Base-by-base conservation (phyloP, 176 grass and related monocot genomes). In the Lolium multiflorum region DNA sequence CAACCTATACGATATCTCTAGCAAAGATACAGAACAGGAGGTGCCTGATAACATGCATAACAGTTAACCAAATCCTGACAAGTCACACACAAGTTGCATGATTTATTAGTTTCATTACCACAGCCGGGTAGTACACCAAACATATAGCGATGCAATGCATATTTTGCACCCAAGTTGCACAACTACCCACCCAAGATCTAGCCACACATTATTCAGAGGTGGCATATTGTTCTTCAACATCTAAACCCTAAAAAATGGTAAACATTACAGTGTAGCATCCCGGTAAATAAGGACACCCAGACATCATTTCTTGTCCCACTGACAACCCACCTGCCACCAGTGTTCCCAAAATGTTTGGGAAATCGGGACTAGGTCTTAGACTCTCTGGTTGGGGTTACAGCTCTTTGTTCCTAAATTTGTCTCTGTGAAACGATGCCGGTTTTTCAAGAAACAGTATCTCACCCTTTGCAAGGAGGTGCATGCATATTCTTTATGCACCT, bases 111-210 rank as follows among this genome's bases (percentile, higher is more conserved):
- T 69, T 5, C 51, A 12, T 25, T 61, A 41, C 49, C 79, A 35
- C 50, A 79, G 46, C n/a, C 73, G 58, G 47, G 71, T 68, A 48
- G 60, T 13, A 78, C 18, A 68, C 71, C 18, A 60, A 78, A 48
- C 18, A 38, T 13, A 62, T 61, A 71, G 17, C 39, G 35, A 61
- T 22, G 75, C 50, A 59, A 44, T 47, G 0, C 51, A 78, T 22
- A 71, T 83, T 39, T 38, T 69, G 1, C 41, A 89, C 22, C 20
- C 79, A 86, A 79, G 79, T 83, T 79, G 84, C 84, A 47, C 31
- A 79, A 44, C 39, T 51, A 18, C 46, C 18, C 55, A 67, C 24
- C 55, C 39, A 59, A 41, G 54, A 56, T 56, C 54, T 7, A 20
- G 6, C 41, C 7, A 78, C 59, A 22, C 31, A 78, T 43, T 15